Base-by-base conservation (phyloP, 2,329 filamentous ascomycete genomes). In the Colletotrichum higginsianum region DNA sequence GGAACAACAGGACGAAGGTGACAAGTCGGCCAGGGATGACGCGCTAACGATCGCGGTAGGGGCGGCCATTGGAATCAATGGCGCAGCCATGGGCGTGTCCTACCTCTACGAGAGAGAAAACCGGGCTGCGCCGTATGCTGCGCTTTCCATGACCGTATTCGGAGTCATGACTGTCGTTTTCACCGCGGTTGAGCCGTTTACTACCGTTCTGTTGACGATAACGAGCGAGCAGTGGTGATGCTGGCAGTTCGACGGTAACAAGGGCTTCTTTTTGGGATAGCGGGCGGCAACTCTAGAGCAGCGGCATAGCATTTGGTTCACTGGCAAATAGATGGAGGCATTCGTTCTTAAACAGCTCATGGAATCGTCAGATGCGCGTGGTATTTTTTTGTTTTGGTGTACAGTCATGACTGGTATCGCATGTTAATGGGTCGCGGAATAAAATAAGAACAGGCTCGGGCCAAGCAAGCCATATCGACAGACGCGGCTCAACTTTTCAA, bases 51-150 rank as follows among this genome's bases (percentile, higher is more conserved):
- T 89, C 2, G 87, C 87, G 0, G 81, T 85, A 0, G 88, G 88
- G 46, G 82, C 88, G 46, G 82, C 87, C 0, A 83, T 89, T 60
- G 88, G 88, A 3, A 85, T 90, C 80, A 90, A 90, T 73, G 87
- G 87, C 1, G 88, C 88, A 0, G 88, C 88, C 4, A 89, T 90
- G 87, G 88, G 88, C 2, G 88, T 88, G 0, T 84, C 88, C 0
- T 87, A 88, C 71, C 80, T 90, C 16, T 89, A 90, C 67, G 87
- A 89, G 77, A 83, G 82, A 9, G 82, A 81, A 64, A 88, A 85
- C 73, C 83, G 82, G 1, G 86, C 88, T 4, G 87, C 87, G 2
- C 87, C 88, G 0, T 89, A 89, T 74, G 86, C 88, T 2, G 87
- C 86, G 2, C 78, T 90, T 18, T 84, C 87, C 1, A 90, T 90